Base-by-base conservation (phyloP, 805 yeast genomes). In the Lachancea fermentati region DNA sequence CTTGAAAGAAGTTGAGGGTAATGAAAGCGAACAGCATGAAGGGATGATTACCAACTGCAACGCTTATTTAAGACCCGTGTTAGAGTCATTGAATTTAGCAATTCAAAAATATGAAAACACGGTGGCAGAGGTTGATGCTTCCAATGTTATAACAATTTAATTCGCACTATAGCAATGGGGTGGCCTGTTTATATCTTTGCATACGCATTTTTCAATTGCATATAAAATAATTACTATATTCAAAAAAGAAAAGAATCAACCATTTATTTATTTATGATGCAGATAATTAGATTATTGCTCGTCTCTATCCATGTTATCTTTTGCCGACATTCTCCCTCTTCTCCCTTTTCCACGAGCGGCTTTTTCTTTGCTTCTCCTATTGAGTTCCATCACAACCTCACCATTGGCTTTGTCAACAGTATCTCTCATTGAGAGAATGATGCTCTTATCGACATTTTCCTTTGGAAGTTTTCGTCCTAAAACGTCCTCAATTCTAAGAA, bases 401-500 rank as follows among this genome's bases (percentile, higher is more conserved):
- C 95, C 85, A 49, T 81, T 77, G 9, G 97, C 97, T 51, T 84
- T 83, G 48, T 89, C 97, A 22, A 93, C 96, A 30, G 93, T 81
- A 43, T 83, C 83, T 55, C 86, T 85, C 42, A 93, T 66, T 4
- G 87, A 77, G 57, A 80, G 69, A 44, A 91, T 85, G 4, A 81
- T 83, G 48, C 79, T 84, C 53, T 76, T 83, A 38, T 87, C 81
- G 2, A 89, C 83, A 4, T 78, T 73, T 37, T 87, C 95, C 61
- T 85, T 89, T 3, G 89, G 89, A 41, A 93, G 68, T 57, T 84
- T 87, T 71, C 81, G 84, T n/a, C 69, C 75, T 39, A 93, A 74
- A 7, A 84, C 97, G 39, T 80, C 81, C 62, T 93, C 98, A 38
- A 93, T 89, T 57, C 96, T 73, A 49, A 88, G 67, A 55, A 86